Evolutionary conservation across 2,329 filamentous ascomycete species (phyloP).

Genomic region (Arachnomyces sp.): DNA sequence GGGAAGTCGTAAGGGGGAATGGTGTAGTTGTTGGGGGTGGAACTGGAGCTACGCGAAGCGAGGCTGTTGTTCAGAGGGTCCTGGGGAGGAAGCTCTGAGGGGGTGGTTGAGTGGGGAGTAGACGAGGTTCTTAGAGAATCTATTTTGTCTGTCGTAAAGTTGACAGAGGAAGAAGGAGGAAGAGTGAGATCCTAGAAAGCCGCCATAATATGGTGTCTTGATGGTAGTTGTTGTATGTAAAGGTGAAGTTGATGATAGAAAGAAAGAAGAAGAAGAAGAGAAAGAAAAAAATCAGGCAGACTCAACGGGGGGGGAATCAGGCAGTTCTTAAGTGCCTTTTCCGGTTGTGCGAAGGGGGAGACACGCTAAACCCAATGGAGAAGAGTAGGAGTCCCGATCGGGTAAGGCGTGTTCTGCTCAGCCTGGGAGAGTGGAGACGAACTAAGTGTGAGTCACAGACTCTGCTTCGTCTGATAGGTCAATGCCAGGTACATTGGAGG

Average conservation of each 20-base stretch:
- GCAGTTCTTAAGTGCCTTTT: slow-evolving; percentile 26
- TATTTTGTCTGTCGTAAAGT: slow-evolving; percentile 34
- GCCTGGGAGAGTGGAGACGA: slow-evolving; percentile 13
- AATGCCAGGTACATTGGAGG: not conserved
- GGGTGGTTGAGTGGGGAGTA: slow-evolving; percentile 21
- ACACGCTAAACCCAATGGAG: slow-evolving; percentile 20
- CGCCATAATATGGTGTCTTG: slow-evolving; percentile 26
- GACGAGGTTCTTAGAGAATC: slow-evolving; percentile 24
- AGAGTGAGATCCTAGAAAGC: slow-evolving; percentile 27
- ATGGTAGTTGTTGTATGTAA: slow-evolving; percentile 7
- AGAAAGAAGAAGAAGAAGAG: slow-evolving; percentile 12
- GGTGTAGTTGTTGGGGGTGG: slow-evolving; percentile 21
- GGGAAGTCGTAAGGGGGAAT: slow-evolving; percentile 34
- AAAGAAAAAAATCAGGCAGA: slow-evolving; percentile 26
- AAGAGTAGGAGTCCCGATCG: slow-evolving; percentile 9
- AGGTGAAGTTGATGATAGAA: slow-evolving; percentile 12
- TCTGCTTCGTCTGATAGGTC: slow-evolving; percentile 19
- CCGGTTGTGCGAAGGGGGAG: slow-evolving; percentile 11
- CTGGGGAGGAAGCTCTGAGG: slow-evolving; percentile 37
- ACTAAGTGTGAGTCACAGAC: slow-evolving; percentile 32
- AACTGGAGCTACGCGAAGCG: slow-evolving; percentile 37
- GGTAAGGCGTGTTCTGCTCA: slow-evolving; percentile 9
- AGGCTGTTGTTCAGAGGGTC: slow-evolving; percentile 39
- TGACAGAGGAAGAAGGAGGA: slow-evolving; percentile 26
- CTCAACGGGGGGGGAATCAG: slow-evolving; percentile 25